Percentiles rank a stretch among this genome's conserved stretches.
phyloP scores from a whole-genome alignment of 352 stramenopile genomes.

The Globisporangium spiculum region DNA sequence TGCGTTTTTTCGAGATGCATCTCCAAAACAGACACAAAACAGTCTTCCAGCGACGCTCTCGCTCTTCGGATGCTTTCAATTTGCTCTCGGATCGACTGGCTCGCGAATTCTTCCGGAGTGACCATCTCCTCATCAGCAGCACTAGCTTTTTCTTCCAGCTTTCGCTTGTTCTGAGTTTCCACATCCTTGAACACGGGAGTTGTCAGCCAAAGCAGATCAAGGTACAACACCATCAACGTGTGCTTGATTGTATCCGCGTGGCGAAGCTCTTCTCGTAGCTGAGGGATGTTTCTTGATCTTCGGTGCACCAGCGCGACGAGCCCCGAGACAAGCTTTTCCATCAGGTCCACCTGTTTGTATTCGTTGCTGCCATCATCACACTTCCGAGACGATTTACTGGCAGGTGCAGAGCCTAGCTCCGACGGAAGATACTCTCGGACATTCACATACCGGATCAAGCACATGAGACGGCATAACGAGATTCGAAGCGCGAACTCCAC shows the following conservation, averaged over 20 bases:
- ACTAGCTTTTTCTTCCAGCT: slow-evolving; percentile 19
- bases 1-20: slow-evolving; percentile 68
- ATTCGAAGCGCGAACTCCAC: slow-evolving; percentile 68
- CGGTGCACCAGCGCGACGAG: slow-evolving; percentile 48
- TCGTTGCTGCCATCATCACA: not conserved
- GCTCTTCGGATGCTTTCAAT: slow-evolving; percentile 42
- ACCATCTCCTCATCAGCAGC: slow-evolving; percentile 10
- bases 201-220: slow-evolving; percentile 75
- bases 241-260: slow-evolving; percentile 65
- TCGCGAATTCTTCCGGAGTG: slow-evolving; percentile 6
- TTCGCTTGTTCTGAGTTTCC: slow-evolving; percentile 21
- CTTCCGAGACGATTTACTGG: not conserved
- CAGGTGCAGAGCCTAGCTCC: not conserved
- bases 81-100: slow-evolving; percentile 20
- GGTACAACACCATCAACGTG: slow-evolving; percentile 64
- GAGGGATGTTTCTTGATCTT: slow-evolving; percentile 40
- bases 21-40: slow-evolving; percentile 58
- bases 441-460: slow-evolving; percentile 58
- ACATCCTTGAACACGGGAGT: slow-evolving; percentile 55
- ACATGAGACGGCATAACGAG: slow-evolving; percentile 55
- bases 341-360: slow-evolving; percentile 15
- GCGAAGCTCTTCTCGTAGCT: slow-evolving; percentile 51
- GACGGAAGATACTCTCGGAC: slow-evolving; percentile 59
- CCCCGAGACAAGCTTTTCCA: slow-evolving; percentile 34
- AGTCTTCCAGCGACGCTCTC: slow-evolving; percentile 52